Evolutionary conservation across 2,329 filamentous ascomycete genomes (phyloP).

Genomic region (Claviceps sp.): DNA sequence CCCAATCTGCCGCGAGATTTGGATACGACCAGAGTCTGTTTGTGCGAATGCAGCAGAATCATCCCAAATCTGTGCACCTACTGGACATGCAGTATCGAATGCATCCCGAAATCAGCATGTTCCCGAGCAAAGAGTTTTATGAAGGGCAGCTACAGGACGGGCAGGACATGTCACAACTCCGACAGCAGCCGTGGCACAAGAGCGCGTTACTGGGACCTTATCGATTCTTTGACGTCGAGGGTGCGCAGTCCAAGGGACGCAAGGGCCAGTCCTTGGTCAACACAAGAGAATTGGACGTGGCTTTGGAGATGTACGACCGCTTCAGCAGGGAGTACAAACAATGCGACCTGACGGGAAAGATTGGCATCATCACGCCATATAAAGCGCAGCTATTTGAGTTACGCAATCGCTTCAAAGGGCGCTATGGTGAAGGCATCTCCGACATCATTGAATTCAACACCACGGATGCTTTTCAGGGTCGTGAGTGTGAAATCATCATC

Average conservation of each 20-base stretch:
- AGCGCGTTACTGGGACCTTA: slow-evolving; percentile 77
- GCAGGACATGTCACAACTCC: slow-evolving; percentile 62
- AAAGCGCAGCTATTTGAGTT: slow-evolving; percentile 82
- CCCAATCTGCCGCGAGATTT: slow-evolving; percentile 79
- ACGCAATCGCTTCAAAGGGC: slow-evolving; percentile 56
- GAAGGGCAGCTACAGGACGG: slow-evolving; percentile 79
- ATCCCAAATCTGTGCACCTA: slow-evolving; percentile 76
- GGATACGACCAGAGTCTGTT: slow-evolving; percentile 98
- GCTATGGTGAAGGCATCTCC: slow-evolving; percentile 62
- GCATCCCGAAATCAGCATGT: slow-evolving; percentile 91
- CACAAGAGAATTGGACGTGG: slow-evolving; percentile 70
- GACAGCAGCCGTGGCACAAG: slow-evolving; percentile 73
- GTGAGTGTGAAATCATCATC: slow-evolving; percentile 95
- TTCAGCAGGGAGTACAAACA: slow-evolving; percentile 58
- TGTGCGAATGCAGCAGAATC: slow-evolving; percentile 92
- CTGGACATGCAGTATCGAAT: slow-evolving; percentile 98
- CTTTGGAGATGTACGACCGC: slow-evolving; percentile 71
- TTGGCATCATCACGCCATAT: slow-evolving; percentile 96
- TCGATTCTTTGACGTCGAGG: slow-evolving; percentile 91
- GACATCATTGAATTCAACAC: slow-evolving; percentile 93
- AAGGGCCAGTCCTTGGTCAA: slow-evolving; percentile 88
- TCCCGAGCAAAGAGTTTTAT: slow-evolving; percentile 87
- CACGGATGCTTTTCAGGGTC: slow-evolving; percentile 92
- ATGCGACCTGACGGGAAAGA: slow-evolving; percentile 64
- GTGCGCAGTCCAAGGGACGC: slow-evolving; percentile 67